phyloP scores from a whole-genome alignment of 352 stramenopile genomes.

The Phytopythium cucurbitacearum region DNA sequence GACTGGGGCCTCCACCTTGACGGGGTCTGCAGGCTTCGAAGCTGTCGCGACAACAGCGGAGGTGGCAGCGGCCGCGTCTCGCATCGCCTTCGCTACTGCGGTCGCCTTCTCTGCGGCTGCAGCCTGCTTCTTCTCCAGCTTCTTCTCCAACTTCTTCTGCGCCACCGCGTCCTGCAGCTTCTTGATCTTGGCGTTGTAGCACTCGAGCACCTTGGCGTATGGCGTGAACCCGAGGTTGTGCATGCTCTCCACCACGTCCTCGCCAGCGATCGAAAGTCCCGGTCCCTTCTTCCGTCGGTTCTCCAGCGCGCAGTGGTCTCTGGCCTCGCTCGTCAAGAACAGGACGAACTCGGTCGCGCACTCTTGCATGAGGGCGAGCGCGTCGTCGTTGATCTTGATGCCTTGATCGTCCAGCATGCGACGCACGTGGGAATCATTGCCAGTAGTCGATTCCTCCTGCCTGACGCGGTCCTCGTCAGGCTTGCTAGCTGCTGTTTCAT shows the following conservation, averaged over 20 bases:
- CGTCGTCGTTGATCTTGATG: slow-evolving; percentile 77
- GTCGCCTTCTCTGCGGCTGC: slow-evolving; percentile 14
- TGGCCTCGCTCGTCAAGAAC: slow-evolving; percentile 76
- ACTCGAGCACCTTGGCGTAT: slow-evolving; percentile 55
- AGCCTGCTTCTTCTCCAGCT: slow-evolving; percentile 36
- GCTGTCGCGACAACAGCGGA: no score
- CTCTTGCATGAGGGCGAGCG: slow-evolving; percentile 77
- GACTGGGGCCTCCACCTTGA: neutral
- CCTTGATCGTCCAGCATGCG: neutral
- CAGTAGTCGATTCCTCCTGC: neutral
- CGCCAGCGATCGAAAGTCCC: slow-evolving; percentile 45
- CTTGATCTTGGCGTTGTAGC: slow-evolving; percentile 72
- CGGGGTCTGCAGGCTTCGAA: neutral
- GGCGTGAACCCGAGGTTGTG: slow-evolving; percentile 64
- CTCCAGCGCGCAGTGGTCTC: slow-evolving; percentile 57
- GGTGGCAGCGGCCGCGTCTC: neutral
- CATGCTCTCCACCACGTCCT: slow-evolving; percentile 56
- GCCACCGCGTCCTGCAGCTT: slow-evolving; percentile 50
- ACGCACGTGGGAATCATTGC: neutral
- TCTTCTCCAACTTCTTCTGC: slow-evolving; percentile 61
- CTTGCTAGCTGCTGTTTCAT: neutral
- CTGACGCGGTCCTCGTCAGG: neutral
- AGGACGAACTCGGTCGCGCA: slow-evolving; percentile 83
- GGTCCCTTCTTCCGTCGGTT: slow-evolving; percentile 56
- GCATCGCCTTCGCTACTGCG: slow-evolving; percentile 5